phyloP scores from a whole-genome alignment of 2,329 filamentous ascomycete species.

The Blastomyces parvus region DNA sequence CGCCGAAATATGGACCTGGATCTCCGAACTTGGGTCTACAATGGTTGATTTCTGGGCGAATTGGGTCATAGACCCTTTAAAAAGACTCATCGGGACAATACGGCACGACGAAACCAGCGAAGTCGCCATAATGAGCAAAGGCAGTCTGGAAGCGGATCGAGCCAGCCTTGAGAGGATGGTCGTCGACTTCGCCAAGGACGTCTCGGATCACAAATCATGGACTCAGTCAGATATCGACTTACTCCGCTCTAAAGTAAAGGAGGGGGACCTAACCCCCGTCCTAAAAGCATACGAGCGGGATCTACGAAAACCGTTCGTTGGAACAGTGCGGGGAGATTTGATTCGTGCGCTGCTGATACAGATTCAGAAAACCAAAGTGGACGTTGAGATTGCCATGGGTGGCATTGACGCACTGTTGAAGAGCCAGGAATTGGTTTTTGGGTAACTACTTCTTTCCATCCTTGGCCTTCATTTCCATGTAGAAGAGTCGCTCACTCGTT shows the following conservation, averaged over 20 bases:
- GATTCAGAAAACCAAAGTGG: constrained; percentile 97
- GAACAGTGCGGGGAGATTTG: constrained; percentile 75
- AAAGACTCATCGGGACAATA: constrained; percentile 81
- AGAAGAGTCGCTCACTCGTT: not conserved
- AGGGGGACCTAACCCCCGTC: constrained; percentile 88
- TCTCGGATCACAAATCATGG: constrained; percentile 49
- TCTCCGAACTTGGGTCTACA: constrained; percentile 68
- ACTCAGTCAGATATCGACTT: constrained; percentile 61
- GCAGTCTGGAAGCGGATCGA: constrained; percentile 79
- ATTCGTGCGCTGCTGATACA: constrained; percentile 88
- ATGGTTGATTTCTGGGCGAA: constrained; percentile 87
- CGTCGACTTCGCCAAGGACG: constrained; percentile 83
- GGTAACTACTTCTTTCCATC: constrained; percentile 27
- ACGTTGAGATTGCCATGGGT: constrained; percentile 89
- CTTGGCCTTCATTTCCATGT: not conserved
- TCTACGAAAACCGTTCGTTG: constrained; percentile 68
- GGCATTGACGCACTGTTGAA: constrained; percentile 91
- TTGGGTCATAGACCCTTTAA: constrained; percentile 81
- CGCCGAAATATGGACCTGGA: constrained; percentile 70
- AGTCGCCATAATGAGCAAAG: constrained; percentile 91
- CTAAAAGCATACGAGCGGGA: constrained; percentile 86
- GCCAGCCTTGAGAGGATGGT: constrained; percentile 96
- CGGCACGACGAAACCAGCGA: constrained; percentile 86
- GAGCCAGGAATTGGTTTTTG: constrained; percentile 94
- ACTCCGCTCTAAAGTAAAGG: constrained; percentile 69